Percentiles rank a stretch among this genome's conserved stretches.
phyloP scores from a whole-genome alignment of 2,329 filamentous ascomycete genomes.

The Ophiostoma pallidulum region DNA sequence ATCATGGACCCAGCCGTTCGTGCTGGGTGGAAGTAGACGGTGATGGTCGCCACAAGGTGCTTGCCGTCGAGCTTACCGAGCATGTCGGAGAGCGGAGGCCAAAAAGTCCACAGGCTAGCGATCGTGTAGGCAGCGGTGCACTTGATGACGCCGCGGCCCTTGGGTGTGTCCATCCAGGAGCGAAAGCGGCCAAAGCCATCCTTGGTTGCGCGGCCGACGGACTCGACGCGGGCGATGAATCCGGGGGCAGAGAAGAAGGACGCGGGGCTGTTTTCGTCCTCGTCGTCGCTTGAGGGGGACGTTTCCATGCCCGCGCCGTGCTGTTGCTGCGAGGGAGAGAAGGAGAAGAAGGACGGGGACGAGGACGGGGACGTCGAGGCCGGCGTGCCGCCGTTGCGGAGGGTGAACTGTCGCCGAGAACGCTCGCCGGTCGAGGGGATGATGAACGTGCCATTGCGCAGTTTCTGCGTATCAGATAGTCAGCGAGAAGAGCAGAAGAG shows the following conservation, averaged over 20 bases:
- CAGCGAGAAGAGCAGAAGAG: not conserved
- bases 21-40: constrained; percentile 90
- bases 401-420: constrained; percentile 67
- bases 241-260: constrained; percentile 28
- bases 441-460: constrained; percentile 80
- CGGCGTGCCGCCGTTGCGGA: constrained; percentile 37
- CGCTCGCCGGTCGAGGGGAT: constrained; percentile 80
- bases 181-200: constrained; percentile 30
- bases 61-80: constrained; percentile 83
- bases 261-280: constrained; percentile 26
- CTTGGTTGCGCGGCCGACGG: not conserved
- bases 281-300: not conserved
- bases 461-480: constrained; percentile 41
- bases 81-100: constrained; percentile 59
- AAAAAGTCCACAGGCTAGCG: constrained; percentile 78
- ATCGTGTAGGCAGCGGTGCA: constrained; percentile 84
- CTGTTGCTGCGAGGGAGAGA: not conserved
- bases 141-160: constrained; percentile 74
- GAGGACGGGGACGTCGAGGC: constrained; percentile 23
- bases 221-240: constrained; percentile 9
- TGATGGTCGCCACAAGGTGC: constrained; percentile 86
- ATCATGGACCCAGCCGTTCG: constrained; percentile 82
- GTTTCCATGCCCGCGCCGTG: constrained; percentile 1
- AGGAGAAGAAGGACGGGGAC: constrained; percentile 23
- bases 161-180: constrained; percentile 59